Evolutionary conservation across 768 basidiomycete genomes (phyloP).

Genomic region (Lentinula aciculospora): DNA sequence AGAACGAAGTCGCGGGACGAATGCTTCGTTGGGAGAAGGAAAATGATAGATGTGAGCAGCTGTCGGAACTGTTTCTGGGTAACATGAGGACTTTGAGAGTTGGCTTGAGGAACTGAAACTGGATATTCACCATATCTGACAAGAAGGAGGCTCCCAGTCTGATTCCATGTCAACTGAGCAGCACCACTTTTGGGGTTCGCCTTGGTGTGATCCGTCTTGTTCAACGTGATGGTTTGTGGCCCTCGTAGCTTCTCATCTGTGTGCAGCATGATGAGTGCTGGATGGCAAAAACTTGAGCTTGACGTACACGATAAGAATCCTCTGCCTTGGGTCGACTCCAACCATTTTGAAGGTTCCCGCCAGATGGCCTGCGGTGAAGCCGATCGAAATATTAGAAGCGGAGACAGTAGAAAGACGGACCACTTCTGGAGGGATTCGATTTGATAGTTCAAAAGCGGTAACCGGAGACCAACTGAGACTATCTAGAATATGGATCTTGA

Average conservation of each 20-base stretch:
- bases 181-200: slow-evolving; percentile 62
- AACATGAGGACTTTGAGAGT: slow-evolving; percentile 3
- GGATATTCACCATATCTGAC: slow-evolving; percentile 61
- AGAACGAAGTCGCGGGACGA: slow-evolving; percentile 55
- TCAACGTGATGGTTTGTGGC: slow-evolving; percentile 44
- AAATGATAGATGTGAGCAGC: slow-evolving; percentile 70
- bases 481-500: slow-evolving; percentile 71
- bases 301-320: slow-evolving; percentile 82
- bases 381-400: slow-evolving; percentile 5
- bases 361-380: slow-evolving; percentile 55
- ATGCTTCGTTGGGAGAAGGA: slow-evolving; percentile 51
- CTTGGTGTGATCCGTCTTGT: slow-evolving; percentile 53
- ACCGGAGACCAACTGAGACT: slow-evolving; percentile 70
- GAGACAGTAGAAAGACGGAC: slow-evolving; percentile 32
- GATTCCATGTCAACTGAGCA: slow-evolving; percentile 77
- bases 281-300: background rate
- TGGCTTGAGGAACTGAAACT: background rate
- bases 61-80: slow-evolving; percentile 55
- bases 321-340: slow-evolving; percentile 75
- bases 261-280: background rate
- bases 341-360: slow-evolving; percentile 84
- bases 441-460: slow-evolving; percentile 54
- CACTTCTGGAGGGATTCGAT: slow-evolving; percentile 47
- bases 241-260: slow-evolving; percentile 64
- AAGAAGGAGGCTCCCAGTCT: slow-evolving; percentile 66